phyloP scores from a whole-genome alignment of 164 flowering plant genomes.

The Macadamia tetraphylla region DNA sequence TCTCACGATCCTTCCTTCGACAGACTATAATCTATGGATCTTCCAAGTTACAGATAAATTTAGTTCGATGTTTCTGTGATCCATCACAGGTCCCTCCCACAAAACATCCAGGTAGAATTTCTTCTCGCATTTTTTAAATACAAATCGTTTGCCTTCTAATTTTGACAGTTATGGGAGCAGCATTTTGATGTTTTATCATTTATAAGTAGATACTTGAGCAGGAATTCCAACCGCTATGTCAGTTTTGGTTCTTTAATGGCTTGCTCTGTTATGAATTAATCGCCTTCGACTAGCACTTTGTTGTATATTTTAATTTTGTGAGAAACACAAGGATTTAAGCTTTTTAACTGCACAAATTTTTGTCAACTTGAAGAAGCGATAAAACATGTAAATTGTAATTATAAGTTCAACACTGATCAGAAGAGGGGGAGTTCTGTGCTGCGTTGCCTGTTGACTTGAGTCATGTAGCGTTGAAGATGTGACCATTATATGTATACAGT shows the following conservation, averaged over 20 bases:
- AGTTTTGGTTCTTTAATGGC: not conserved
- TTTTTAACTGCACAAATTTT: too few species aligned
- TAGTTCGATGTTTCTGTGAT: slow-evolving; percentile 20
- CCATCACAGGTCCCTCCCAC: slow-evolving; percentile 10
- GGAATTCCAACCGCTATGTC: not conserved
- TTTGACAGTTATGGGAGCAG: too few species aligned
- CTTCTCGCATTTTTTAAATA: not conserved
- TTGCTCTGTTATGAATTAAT: not conserved
- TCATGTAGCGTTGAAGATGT: too few species aligned
- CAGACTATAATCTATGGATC: slow-evolving; percentile 8
- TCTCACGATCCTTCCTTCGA: slow-evolving; percentile 6
- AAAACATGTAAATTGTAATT: too few species aligned
- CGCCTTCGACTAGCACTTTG: too few species aligned
- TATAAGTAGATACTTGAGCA: not conserved
- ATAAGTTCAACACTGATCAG: too few species aligned
- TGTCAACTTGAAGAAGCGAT: too few species aligned
- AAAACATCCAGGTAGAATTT: slow-evolving; percentile 23
- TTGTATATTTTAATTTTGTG: too few species aligned
- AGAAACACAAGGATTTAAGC: too few species aligned
- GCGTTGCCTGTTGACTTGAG: too few species aligned
- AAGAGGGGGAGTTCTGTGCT: too few species aligned
- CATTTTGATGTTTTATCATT: not conserved
- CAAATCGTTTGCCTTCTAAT: not conserved
- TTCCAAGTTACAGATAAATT: slow-evolving; percentile 6
- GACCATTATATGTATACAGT: too few species aligned